Base-by-base conservation (phyloP, 305 asterid species). In the Stenogyne calaminthoides region DNA sequence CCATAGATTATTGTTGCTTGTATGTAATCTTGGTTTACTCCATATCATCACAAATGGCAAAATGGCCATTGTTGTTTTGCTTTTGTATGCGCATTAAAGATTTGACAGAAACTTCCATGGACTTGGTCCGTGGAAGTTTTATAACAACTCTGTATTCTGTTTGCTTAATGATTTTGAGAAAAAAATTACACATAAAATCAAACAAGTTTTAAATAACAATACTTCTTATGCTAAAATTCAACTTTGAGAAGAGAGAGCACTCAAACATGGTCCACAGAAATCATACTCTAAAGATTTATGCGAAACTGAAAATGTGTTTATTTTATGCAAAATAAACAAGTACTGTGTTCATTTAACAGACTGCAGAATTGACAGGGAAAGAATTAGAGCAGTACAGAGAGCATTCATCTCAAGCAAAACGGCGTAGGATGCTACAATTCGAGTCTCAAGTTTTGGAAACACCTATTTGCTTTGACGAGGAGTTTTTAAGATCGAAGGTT, bases 351-450 rank as follows among this genome's bases (percentile, higher is more conserved):
- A 36, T 70, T 52, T 54, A 51, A 69, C 67, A n/a, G 65, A 70
- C 70, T 79, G 78, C 84, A 85, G 96, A 75, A 69, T 72, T 66
- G 69, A 59, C 69, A 37, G 87, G 81, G 66, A 85, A 87, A 83
- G 95, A 84, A 22, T 49, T 64, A 15, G 88, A 83, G 42, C 72
- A 73, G 19, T 78, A 49, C 27, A 59, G 56, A 58, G 93, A 90
- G 76, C 83, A 74, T 59, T 77, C 82, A 3, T 80, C 92, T 68
- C 89, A 70, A 68, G 83, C 68, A 59, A 90, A 88, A 78, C 81
- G 93, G 74, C 91, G 93, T 1, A 66, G 91, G 67, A 71, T 84
- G 88, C 91, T 91, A 15, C 97, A 87, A 46, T 91, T 89, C 64
- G 87, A 86, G 46, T 64, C 90, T 66, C 90, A 89, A 72, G 73